Evolutionary conservation across 1,139 yeast species (phyloP), one percentile per base, ranked within the genome.

Genomic region (Saccharomycopsis crataegensis): DNA sequence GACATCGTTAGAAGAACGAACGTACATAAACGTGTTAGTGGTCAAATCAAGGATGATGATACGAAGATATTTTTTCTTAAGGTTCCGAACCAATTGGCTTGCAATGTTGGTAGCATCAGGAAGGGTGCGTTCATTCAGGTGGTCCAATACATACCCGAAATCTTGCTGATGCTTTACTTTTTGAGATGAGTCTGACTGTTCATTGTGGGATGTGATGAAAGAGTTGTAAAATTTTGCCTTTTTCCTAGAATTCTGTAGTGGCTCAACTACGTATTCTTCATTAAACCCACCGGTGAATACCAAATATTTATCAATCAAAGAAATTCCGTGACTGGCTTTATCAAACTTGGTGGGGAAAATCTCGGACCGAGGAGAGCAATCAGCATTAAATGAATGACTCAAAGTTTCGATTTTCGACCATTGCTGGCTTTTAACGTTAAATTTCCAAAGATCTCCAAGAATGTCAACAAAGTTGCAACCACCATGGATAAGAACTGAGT

Each of bases 401-500:
- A 17, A 22, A 7, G 50, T 38, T 8, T 28, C 28, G 4, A 55
- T 17, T n/a, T 38, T 11, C 33, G 47, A 43, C 82, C 82, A 77
- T 1, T 61, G 59, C 54, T 73, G 76, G 1, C 65, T 60, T 37
- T 67, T 69, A 38, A 76, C 59, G 57, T 73, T 72, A 59, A 74
- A 76, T 64, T 70, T 66, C 82, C 82, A 77, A 60, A 71, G 60
- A 60, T 76, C 80, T 28, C 78, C 77, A 42, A 66, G 63, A 7
- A 76, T 68, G n/a, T 64, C 61, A 11, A 51, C 55, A 12, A 66
- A 65, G 52, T 69, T 62, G 0, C 79, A 74, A 2, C 82, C 82
- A 3, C 79, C 82, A 59, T 72, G 76, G 1, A 72, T 57, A 2
- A 75, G 60, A 17, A 76, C 4, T 54, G 17, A 28, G 6, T n/a